phyloP scores from a whole-genome alignment of 1,284 basidiomycete genomes.

The Testicularia cyperi region DNA sequence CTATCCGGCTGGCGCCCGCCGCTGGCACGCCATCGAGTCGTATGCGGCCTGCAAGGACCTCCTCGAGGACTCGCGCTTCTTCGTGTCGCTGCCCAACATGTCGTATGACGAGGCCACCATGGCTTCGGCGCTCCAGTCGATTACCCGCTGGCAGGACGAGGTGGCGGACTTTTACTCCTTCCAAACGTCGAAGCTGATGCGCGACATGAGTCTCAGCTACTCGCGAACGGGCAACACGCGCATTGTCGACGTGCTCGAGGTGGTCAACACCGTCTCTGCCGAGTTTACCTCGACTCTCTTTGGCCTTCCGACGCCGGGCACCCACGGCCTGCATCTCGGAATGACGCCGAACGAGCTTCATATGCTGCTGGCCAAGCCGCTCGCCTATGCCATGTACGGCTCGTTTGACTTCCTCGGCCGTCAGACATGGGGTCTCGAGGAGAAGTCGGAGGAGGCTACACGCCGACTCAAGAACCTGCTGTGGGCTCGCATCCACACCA shows the following conservation, averaged over 20 bases:
- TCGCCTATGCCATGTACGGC: constrained; percentile 39
- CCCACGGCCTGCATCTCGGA: constrained; percentile 21
- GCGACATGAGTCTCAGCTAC: constrained; percentile 11
- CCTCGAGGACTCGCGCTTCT: constrained; percentile 26
- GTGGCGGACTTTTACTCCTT: constrained; percentile 20
- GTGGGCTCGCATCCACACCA: constrained; percentile 29
- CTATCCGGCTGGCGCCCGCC: constrained; percentile 11
- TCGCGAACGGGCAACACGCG: constrained; percentile 8
- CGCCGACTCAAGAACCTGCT: constrained; percentile 30
- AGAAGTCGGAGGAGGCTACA: constrained; percentile 17
- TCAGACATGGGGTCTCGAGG: constrained; percentile 35
- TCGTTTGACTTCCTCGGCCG: constrained; percentile 37
- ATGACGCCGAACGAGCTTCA: constrained; percentile 22
- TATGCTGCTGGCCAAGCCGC: constrained; percentile 18
- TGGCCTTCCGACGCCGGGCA: constrained; percentile 23
- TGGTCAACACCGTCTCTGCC: constrained; percentile 31
- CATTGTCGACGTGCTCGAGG: constrained; percentile 31
- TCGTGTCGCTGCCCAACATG: constrained; percentile 18
- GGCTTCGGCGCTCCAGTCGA: constrained; percentile 23
- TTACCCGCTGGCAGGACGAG: constrained; percentile 23
- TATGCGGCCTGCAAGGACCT: constrained; percentile 28
- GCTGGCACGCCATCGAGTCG: constrained; percentile 30
- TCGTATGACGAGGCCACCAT: constrained; percentile 29
- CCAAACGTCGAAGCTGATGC: constrained; percentile 12
- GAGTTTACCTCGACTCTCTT: constrained; percentile 33